Conservation (phyloP, 2,329 filamentous ascomycete species). For the Orbilia ellipsospora region DNA sequence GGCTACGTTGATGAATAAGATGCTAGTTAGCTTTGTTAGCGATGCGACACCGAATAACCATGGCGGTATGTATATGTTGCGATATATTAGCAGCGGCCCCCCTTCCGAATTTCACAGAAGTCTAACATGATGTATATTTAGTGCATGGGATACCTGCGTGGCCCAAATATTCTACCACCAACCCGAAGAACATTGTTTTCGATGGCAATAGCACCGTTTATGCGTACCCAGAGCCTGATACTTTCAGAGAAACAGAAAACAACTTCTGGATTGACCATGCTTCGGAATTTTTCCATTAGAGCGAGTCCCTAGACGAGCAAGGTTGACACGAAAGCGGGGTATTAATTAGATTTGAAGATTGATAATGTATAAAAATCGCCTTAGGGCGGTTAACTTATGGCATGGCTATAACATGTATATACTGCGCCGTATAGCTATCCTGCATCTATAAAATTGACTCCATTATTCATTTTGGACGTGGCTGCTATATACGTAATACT, state of each 20-base stretch:
- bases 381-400: too few species aligned
- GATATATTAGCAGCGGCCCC: neutral
- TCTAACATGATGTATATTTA: slow-evolving; percentile 5
- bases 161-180: slow-evolving; percentile 8
- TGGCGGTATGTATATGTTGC: slow-evolving; percentile 6
- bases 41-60: slow-evolving; percentile 20
- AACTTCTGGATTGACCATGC: slow-evolving; percentile 29
- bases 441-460: too few species aligned
- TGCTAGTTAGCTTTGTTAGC: slow-evolving; percentile 18
- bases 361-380: too few species aligned
- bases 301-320: too few species aligned
- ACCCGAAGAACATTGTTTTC: slow-evolving; percentile 23
- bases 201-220: slow-evolving; percentile 21
- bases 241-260: slow-evolving; percentile 13
- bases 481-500: too few species aligned
- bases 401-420: too few species aligned
- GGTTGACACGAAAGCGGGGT: too few species aligned
- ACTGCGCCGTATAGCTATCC: too few species aligned
- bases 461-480: too few species aligned
- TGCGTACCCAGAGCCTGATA: slow-evolving; percentile 23
- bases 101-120: neutral
- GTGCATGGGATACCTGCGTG: slow-evolving; percentile 13
- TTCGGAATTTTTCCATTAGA: slow-evolving; percentile 16
- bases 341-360: too few species aligned
- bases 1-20: slow-evolving; percentile 14